Conservation (phyloP, 139 green algal species). For the Chlamydomonas eustigma region DNA sequence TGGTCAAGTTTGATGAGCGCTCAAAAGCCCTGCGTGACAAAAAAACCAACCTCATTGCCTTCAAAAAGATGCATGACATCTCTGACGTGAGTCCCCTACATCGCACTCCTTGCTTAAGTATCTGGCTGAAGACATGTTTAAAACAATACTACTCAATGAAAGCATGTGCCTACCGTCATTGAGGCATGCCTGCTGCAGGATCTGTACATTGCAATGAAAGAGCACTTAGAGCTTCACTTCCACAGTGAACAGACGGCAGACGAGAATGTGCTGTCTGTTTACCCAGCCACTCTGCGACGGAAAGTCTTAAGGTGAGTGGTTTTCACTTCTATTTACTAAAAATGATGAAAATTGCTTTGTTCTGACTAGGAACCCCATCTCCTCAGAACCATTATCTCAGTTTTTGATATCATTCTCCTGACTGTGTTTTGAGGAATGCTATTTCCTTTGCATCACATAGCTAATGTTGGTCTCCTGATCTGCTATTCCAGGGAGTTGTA, state of each 20-base stretch:
- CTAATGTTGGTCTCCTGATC: background rate
- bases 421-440: no score
- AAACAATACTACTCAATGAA: no score
- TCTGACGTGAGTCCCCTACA: background rate
- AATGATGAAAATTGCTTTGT: background rate
- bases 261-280: constrained; percentile 46
- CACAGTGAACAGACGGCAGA: constrained; percentile 52
- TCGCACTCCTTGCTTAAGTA: no score
- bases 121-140: no score
- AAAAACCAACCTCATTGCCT: constrained; percentile 12
- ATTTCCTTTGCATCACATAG: no score
- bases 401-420: background rate
- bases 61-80: constrained; percentile 6
- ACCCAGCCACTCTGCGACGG: constrained; percentile 26
- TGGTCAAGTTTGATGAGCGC: constrained; percentile 34
- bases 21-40: constrained; percentile 18
- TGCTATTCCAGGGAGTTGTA: constrained; percentile 38
- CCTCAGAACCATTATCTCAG: background rate
- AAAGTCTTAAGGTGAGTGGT: constrained; percentile 6
- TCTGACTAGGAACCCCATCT: background rate
- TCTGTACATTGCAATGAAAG: constrained; percentile 47
- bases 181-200: background rate
- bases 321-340: background rate
- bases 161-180: no score
- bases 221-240: constrained; percentile 67